phyloP scores from a whole-genome alignment of 139 green algal species.

The Auxenochlorella pyrenoidosa region DNA sequence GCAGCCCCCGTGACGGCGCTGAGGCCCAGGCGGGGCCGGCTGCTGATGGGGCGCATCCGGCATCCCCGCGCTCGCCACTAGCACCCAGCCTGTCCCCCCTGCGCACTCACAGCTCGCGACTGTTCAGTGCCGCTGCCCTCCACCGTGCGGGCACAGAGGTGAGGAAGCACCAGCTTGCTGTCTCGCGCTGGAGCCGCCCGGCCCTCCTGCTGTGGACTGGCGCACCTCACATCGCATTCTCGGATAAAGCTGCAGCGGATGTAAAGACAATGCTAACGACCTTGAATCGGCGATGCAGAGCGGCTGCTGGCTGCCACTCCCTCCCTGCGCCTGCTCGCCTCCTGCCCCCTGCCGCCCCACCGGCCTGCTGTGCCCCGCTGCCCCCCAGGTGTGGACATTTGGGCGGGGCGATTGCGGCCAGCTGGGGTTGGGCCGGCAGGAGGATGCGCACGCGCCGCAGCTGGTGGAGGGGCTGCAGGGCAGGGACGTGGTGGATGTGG shows the following conservation, averaged over 20 bases:
- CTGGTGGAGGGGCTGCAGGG: constrained; percentile 39
- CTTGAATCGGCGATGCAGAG: too few relatives aligned
- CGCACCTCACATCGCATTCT: too few relatives aligned
- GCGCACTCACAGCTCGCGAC: neutral
- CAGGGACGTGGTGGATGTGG: constrained; percentile 36
- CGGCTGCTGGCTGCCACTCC: too few relatives aligned
- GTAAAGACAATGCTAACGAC: too few relatives aligned
- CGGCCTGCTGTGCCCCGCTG: neutral
- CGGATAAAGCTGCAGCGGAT: too few relatives aligned
- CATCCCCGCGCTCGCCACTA: neutral
- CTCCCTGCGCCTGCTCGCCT: too few relatives aligned
- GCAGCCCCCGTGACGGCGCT: neutral
- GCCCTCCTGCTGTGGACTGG: too few relatives aligned
- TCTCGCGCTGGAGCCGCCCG: too few relatives aligned
- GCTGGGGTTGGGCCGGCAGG: constrained; percentile 38
- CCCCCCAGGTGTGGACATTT: constrained; percentile 49
- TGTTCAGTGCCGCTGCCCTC: neutral
- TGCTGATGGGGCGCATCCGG: neutral
- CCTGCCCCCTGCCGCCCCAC: too few relatives aligned
- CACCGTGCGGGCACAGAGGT: constrained; percentile 10
- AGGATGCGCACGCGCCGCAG: constrained; percentile 6
- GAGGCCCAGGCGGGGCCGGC: neutral
- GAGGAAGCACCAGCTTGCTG: neutral
- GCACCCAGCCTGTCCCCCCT: neutral
- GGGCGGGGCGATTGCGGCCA: constrained; percentile 61